These are phyloP conservation scores for Talaromyces islandicus DNA, from an alignment of 2,329 filamentous ascomycete genomes.

Conservation along the genomic window DNA sequence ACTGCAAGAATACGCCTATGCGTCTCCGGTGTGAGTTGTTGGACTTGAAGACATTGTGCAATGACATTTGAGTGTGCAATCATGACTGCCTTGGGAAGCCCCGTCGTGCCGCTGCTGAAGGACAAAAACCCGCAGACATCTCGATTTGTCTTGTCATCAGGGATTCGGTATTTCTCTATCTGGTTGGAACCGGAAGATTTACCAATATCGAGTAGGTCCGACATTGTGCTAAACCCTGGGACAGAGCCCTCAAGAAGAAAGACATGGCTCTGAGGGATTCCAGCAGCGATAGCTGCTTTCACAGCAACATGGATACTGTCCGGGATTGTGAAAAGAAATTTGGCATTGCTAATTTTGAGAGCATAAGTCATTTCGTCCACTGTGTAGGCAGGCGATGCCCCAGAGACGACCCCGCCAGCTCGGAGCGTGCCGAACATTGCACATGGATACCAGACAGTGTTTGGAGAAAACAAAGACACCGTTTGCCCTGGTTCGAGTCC, in stretches of 20 bases:
- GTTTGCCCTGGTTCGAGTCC: slow-evolving; percentile 51
- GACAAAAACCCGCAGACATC: slow-evolving; percentile 51
- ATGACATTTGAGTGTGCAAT: slow-evolving; percentile 51
- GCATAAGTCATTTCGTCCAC: slow-evolving; percentile 64
- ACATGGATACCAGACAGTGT: slow-evolving; percentile 63
- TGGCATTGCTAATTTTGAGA: slow-evolving; percentile 52
- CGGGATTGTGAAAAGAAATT: slow-evolving; percentile 53
- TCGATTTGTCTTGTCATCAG: slow-evolving; percentile 49
- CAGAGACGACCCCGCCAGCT: slow-evolving; percentile 53
- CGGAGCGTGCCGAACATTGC: slow-evolving; percentile 54
- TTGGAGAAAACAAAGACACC: slow-evolving; percentile 57
- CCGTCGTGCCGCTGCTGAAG: slow-evolving; percentile 47
- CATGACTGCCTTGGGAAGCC: slow-evolving; percentile 49
- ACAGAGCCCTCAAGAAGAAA: slow-evolving; percentile 53
- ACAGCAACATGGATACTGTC: slow-evolving; percentile 51
- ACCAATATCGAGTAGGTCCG: slow-evolving; percentile 27
- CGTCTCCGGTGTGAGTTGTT: slow-evolving; percentile 46
- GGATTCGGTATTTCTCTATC: slow-evolving; percentile 44
- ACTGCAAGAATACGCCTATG: slow-evolving; percentile 51
- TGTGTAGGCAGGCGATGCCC: slow-evolving; percentile 60
- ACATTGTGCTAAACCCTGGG: slow-evolving; percentile 43
- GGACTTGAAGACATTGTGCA: slow-evolving; percentile 56
- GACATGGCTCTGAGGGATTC: slow-evolving; percentile 46
- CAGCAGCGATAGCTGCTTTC: slow-evolving; percentile 49
- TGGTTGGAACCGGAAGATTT: slow-evolving; percentile 39